A percentile compares a stretch with the other conserved stretches of the same genome.
phyloP scores from a whole-genome alignment of 106 monocot species.

The Acorus gramineus region DNA sequence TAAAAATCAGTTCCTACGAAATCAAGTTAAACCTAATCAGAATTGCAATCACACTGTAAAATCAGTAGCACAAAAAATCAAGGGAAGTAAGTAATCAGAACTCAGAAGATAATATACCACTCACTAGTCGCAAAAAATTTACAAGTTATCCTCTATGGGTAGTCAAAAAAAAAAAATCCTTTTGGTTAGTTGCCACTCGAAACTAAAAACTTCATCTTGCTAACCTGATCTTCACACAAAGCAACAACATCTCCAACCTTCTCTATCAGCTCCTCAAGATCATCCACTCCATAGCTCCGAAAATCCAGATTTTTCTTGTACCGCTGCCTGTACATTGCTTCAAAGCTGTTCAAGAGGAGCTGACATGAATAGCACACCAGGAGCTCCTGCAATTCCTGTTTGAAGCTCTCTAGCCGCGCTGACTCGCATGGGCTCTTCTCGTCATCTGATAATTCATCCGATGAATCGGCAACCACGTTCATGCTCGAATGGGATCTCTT shows the following conservation, averaged over 20 bases:
- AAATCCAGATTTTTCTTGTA: slow-evolving; percentile 68
- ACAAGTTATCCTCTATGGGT: no score
- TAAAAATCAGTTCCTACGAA: no score
- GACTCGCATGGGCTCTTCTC: slow-evolving; percentile 1
- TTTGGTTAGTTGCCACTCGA: no score
- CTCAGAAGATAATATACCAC: no score
- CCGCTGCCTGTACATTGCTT: slow-evolving; percentile 50
- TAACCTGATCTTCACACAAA: slow-evolving; percentile 34
- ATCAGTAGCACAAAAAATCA: no score
- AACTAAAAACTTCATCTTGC: slow-evolving; percentile 51
- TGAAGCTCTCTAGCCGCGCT: slow-evolving; percentile 29
- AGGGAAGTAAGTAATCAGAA: no score
- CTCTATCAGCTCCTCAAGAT: slow-evolving; percentile 58
- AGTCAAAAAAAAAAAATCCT: no score
- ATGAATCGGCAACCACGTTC: slow-evolving; percentile 24
- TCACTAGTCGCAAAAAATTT: no score
- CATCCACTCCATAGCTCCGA: slow-evolving; percentile 40
- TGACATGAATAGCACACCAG: slow-evolving; percentile 72
- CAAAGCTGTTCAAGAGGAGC: slow-evolving; percentile 42
- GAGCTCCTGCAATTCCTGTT: slow-evolving; percentile 71
- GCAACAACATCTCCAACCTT: slow-evolving; percentile 70
- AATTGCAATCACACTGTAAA: no score
- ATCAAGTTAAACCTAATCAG: no score
- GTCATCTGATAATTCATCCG: slow-evolving; percentile 54
- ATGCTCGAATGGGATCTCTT: slow-evolving; percentile 14